These are phyloP conservation scores for Neocucurbitaria cava DNA, from an alignment of 2,329 filamentous ascomycete genomes.

Conservation along the genomic window DNA sequence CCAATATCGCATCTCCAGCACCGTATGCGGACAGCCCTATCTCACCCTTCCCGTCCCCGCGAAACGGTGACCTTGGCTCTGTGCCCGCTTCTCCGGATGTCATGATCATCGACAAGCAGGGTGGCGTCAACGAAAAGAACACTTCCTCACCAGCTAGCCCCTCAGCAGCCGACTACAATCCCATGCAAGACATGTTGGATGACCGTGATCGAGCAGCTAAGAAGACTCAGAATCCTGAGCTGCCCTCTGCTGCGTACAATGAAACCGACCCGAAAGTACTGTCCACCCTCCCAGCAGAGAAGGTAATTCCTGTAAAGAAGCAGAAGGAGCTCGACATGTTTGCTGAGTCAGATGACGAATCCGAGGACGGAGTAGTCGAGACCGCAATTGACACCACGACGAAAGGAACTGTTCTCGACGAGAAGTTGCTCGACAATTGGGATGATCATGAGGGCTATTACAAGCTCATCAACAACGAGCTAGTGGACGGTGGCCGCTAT, in stretches of 20 bases:
- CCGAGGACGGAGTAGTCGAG: constrained; percentile 70
- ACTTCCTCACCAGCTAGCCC: constrained; percentile 66
- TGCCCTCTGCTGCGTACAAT: constrained; percentile 62
- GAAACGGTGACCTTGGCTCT: constrained; percentile 46
- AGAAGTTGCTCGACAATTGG: constrained; percentile 87
- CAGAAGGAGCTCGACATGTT: constrained; percentile 69
- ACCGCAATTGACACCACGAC: constrained; percentile 53
- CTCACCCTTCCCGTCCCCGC: constrained; percentile 47
- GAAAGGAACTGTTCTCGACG: constrained; percentile 57
- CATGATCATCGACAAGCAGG: constrained; percentile 51
- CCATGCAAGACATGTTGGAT: constrained; percentile 85
- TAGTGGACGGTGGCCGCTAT: constrained; percentile 85
- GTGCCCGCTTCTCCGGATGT: constrained; percentile 49
- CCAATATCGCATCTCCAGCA: constrained; percentile 54
- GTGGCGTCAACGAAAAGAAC: constrained; percentile 45
- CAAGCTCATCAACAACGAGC: constrained; percentile 89
- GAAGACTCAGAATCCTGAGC: constrained; percentile 50
- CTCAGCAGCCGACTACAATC: constrained; percentile 93
- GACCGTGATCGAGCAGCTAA: constrained; percentile 75
- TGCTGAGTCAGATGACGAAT: constrained; percentile 71
- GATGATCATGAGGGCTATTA: constrained; percentile 97
- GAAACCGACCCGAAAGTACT: constrained; percentile 63
- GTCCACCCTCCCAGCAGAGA: constrained; percentile 56
- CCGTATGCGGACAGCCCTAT: constrained; percentile 40
- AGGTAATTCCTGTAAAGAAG: constrained; percentile 44